Evolutionary conservation across 495 filamentous ascomycete species (phyloP).

Genomic region (Xylaria curta): DNA sequence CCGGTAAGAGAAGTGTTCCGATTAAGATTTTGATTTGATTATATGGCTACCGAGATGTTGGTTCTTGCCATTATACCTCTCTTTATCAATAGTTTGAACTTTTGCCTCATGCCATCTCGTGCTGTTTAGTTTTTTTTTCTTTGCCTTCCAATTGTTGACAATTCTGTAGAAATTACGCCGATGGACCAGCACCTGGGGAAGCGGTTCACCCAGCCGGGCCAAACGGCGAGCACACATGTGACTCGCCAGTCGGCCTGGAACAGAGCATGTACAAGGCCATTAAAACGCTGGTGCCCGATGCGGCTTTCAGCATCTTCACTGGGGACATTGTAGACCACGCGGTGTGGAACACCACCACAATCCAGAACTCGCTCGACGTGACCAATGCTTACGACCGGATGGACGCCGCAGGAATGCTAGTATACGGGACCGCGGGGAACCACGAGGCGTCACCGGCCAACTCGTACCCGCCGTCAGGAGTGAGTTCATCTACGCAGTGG

Average conservation of each 20-base stretch:
- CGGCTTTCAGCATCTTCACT: conserved; percentile 53
- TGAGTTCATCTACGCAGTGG: conserved; percentile 51
- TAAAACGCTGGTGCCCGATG: conserved; percentile 43
- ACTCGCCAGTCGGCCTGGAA: conserved; percentile 57
- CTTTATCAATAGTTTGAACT: not conserved
- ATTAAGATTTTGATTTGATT: not conserved
- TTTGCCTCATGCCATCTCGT: not conserved
- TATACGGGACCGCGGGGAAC: conserved; percentile 61
- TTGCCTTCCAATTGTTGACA: not conserved
- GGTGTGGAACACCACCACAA: conserved; percentile 47
- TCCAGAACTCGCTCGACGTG: conserved; percentile 51
- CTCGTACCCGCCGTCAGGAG: conserved; percentile 51
- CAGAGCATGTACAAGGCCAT: conserved; percentile 61
- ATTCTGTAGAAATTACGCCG: conserved; percentile 45
- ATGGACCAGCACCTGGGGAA: conserved; percentile 50
- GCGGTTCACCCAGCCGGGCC: conserved; percentile 52
- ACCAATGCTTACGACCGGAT: conserved; percentile 53
- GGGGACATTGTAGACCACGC: conserved; percentile 59
- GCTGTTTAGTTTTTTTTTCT: too few species aligned
- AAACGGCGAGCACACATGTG: conserved; percentile 58
- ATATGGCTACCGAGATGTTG: not conserved
- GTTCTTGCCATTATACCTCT: not conserved
- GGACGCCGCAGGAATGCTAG: conserved; percentile 43
- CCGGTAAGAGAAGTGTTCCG: conserved; percentile 34
- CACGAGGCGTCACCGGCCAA: conserved; percentile 62